These are phyloP conservation scores for Rhizophagus clarus DNA, from an alignment of 192 early-diverging fungal genomes.

Conservation along the genomic window DNA sequence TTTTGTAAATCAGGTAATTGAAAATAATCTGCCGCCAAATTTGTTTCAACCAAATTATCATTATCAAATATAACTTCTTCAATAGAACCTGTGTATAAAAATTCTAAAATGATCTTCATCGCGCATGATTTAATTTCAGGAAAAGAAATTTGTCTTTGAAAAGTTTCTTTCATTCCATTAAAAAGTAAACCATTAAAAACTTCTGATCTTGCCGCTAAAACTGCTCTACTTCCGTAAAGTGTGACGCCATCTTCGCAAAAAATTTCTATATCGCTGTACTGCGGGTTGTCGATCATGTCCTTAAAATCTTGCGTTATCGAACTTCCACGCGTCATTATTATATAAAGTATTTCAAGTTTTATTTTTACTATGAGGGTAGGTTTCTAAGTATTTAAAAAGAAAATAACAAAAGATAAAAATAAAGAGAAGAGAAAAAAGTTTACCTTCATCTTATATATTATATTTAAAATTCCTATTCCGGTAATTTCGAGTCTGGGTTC, in stretches of 20 bases:
- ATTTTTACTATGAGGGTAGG: not conserved
- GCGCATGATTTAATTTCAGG: constrained; percentile 6
- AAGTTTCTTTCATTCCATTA: constrained; percentile 23
- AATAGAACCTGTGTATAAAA: constrained; percentile 13
- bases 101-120: constrained; percentile 15
- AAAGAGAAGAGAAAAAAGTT: too few relatives aligned
- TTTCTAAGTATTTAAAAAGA: not conserved
- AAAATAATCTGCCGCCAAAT: constrained; percentile 18
- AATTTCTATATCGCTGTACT: constrained; percentile 1
- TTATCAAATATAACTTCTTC: not conserved
- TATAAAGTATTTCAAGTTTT: not conserved
- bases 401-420: not conserved
- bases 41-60: not conserved
- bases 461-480: too few relatives aligned
- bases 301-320: not conserved
- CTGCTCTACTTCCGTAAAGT: not conserved
- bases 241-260: not conserved
- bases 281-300: not conserved
- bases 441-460: too few relatives aligned
- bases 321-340: not conserved
- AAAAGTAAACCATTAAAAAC: constrained; percentile 11
- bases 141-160: not conserved
- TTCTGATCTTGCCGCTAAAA: constrained; percentile 11
- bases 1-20: constrained; percentile 7
- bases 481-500: too few relatives aligned